Percentiles rank a stretch among this genome's conserved stretches.
These are phyloP conservation scores for Setaria viridis DNA, from an alignment of 202 grass and related monocot species.

Conservation along the genomic window DNA sequence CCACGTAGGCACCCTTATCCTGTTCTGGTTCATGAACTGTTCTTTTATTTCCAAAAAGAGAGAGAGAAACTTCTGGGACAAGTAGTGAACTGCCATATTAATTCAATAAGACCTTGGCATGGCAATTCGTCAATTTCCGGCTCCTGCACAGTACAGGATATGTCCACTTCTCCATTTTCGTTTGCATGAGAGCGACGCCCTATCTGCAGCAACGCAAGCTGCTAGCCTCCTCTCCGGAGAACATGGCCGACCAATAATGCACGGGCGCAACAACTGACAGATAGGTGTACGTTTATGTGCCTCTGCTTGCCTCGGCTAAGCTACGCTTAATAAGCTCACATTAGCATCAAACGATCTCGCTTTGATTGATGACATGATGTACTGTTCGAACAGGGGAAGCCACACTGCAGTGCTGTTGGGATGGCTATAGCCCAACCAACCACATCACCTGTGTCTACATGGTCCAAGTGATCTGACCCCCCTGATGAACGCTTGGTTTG, in stretches of 20 bases:
- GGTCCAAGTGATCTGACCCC: conserved; percentile 44
- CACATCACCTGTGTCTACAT: conserved; percentile 22
- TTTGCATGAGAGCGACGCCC: conserved; percentile 40
- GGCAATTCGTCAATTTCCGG: background rate
- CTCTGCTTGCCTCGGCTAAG: background rate
- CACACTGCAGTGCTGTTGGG: conserved; percentile 29
- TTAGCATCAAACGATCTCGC: background rate
- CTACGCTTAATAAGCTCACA: background rate
- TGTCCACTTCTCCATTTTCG: conserved; percentile 4
- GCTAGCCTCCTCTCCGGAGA: conserved; percentile 38
- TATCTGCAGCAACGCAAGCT: background rate
- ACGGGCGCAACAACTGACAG: conserved; percentile 32
- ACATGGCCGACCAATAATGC: conserved; percentile 58
- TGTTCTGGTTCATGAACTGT: background rate
- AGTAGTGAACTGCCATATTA: background rate
- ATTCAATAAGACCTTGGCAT: conserved; percentile 15
- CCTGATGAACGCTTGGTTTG: conserved; percentile 12
- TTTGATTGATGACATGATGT: conserved; percentile 25
- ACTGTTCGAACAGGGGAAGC: conserved; percentile 23
- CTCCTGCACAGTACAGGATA: conserved; percentile 28
- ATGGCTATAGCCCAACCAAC: conserved; percentile 55
- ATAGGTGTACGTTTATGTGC: conserved; percentile 26
- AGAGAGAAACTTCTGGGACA: too few relatives aligned
- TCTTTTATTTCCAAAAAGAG: background rate
- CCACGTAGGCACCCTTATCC: conserved; percentile 1